These are phyloP conservation scores for Yamadazyma ubonensis DNA, from an alignment of 805 yeast genomes.

Conservation along the genomic window DNA sequence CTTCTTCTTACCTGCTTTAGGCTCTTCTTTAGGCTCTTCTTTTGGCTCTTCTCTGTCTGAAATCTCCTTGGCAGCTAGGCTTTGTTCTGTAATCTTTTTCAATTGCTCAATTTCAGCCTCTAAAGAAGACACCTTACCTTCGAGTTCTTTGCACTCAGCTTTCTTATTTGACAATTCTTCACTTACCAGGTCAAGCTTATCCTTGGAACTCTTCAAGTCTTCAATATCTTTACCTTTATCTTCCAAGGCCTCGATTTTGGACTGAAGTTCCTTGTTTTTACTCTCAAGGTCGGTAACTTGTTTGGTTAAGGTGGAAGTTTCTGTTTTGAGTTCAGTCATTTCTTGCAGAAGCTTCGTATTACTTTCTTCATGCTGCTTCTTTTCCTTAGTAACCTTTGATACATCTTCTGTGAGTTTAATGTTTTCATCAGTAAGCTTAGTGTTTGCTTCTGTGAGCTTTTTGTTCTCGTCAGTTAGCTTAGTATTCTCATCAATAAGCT, in stretches of 20 bases:
- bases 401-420: too few species aligned
- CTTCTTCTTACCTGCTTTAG: conserved; percentile 11
- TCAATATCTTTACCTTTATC: too few species aligned
- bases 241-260: neutral
- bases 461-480: neutral
- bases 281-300: neutral
- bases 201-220: neutral
- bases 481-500: neutral
- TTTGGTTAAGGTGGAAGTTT: neutral
- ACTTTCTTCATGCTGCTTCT: neutral
- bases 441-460: neutral
- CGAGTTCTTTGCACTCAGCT: conserved; percentile 3
- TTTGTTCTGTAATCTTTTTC: conserved; percentile 4
- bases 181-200: neutral
- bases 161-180: conserved; percentile 3
- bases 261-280: conserved; percentile 1
- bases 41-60: too few species aligned
- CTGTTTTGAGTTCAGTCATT: neutral
- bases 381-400: neutral
- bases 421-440: neutral
- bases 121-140: conserved; percentile 4
- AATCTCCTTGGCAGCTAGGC: too few species aligned
- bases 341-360: neutral
- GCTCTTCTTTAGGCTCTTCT: conserved; percentile 1
- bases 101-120: conserved; percentile 10